These are phyloP conservation scores for Setomelanomma holmii DNA, from an alignment of 2,329 filamentous ascomycete genomes.

Conservation along the genomic window DNA sequence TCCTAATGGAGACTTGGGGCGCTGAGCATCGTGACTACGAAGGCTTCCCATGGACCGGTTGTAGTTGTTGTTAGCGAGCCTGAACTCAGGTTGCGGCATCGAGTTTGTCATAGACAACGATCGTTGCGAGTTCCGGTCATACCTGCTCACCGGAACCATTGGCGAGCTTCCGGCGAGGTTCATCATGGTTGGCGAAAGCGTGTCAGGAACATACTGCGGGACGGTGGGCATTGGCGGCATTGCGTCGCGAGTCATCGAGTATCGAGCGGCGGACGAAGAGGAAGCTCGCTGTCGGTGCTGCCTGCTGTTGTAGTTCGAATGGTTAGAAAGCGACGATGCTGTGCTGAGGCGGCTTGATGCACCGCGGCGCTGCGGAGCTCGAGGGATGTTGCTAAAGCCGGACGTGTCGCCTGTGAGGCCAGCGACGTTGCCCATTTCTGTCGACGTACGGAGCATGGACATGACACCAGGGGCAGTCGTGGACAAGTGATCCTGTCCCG, in stretches of 20 bases:
- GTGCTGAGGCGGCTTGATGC: conserved; percentile 49
- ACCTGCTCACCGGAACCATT: conserved; percentile 25
- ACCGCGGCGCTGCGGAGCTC: conserved; percentile 40
- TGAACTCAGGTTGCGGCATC: conserved; percentile 37
- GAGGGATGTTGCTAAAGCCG: conserved; percentile 48
- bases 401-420: conserved; percentile 47
- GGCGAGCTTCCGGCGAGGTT: conserved; percentile 40
- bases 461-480: conserved; percentile 50
- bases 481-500: conserved; percentile 39
- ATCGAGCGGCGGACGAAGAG: conserved; percentile 47
- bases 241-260: conserved; percentile 52
- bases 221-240: conserved; percentile 30
- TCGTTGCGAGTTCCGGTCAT: conserved; percentile 47
- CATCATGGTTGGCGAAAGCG: conserved; percentile 44
- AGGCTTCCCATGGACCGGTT: conserved; percentile 56
- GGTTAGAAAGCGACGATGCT: conserved; percentile 51
- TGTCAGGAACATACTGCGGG: conserved; percentile 50
- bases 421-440: conserved; percentile 56
- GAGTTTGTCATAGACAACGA: conserved; percentile 51
- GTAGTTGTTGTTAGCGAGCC: conserved; percentile 49
- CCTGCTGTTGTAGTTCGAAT: conserved; percentile 48
- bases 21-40: conserved; percentile 49
- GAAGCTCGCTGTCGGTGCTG: conserved; percentile 48
- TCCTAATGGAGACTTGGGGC: conserved; percentile 49
- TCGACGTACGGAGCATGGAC: conserved; percentile 59